A percentile compares a stretch with the other conserved stretches of the same genome.
These are phyloP conservation scores for Aspergillus thermomutatus DNA, from an alignment of 2,329 filamentous ascomycete species.

Conservation along the genomic window DNA sequence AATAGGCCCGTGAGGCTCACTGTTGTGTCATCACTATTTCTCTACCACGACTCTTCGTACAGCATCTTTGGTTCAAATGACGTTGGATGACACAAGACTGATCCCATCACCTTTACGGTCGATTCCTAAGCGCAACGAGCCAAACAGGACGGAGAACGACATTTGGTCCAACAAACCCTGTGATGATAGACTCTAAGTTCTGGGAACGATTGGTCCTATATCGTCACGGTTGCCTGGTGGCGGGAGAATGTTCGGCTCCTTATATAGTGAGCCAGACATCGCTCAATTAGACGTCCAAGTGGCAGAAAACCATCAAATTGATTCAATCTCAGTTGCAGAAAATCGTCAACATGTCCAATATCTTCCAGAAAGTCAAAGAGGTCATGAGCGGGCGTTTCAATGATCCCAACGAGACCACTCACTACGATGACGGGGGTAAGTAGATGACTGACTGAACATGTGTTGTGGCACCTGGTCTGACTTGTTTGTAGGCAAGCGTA, in stretches of 20 bases:
- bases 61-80: not conserved
- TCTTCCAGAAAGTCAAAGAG: slow-evolving; percentile 50
- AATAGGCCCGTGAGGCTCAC: not conserved
- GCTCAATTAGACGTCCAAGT: too few species aligned
- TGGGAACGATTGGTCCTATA: not conserved
- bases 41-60: not conserved
- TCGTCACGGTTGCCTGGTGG: not conserved
- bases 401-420: slow-evolving; percentile 13
- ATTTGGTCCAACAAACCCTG: too few species aligned
- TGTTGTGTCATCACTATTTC: not conserved
- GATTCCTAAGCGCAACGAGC: not conserved
- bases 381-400: slow-evolving; percentile 35
- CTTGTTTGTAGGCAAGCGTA: not conserved
- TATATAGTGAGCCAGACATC: not conserved
- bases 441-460: not conserved
- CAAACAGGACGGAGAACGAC: too few species aligned
- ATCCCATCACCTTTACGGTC: not conserved
- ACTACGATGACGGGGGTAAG: not conserved
- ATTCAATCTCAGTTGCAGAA: not conserved
- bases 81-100: not conserved
- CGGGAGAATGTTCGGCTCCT: not conserved
- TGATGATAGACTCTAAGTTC: too few species aligned
- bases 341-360: slow-evolving; percentile 40
- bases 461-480: not conserved
- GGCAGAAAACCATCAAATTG: not conserved